Conservation (phyloP, 2,329 filamentous ascomycete genomes). For the Colletotrichum theobromicola region DNA sequence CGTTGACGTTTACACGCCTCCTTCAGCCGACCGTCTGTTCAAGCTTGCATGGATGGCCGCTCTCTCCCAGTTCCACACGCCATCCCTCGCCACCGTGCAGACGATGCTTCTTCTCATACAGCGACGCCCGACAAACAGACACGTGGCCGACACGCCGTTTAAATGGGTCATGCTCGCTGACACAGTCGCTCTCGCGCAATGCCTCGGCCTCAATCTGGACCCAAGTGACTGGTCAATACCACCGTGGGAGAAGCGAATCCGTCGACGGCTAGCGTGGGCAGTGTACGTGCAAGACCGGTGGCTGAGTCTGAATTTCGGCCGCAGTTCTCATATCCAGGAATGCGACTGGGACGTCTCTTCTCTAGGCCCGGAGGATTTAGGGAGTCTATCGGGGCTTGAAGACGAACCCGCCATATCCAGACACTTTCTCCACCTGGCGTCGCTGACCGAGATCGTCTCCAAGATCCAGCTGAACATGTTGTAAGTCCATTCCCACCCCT, state of each 20-base stretch:
- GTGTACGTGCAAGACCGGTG: slow-evolving; percentile 9
- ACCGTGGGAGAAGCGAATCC: neutral
- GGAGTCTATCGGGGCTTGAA: neutral
- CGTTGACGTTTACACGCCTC: neutral
- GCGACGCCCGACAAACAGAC: slow-evolving; percentile 7
- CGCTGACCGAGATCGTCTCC: neutral
- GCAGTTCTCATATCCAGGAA: slow-evolving; percentile 9
- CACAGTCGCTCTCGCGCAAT: slow-evolving; percentile 2
- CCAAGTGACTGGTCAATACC: slow-evolving; percentile 3
- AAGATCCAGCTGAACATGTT: slow-evolving; percentile 11
- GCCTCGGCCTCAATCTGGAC: slow-evolving; percentile 4
- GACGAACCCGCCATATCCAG: neutral
- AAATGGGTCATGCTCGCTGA: slow-evolving; percentile 16
- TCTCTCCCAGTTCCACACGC: neutral
- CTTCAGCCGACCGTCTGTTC: slow-evolving; percentile 3
- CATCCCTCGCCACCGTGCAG: neutral
- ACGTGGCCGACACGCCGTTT: slow-evolving; percentile 14
- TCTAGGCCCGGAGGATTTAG: neutral
- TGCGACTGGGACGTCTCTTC: slow-evolving; percentile 5
- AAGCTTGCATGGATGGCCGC: slow-evolving; percentile 11
- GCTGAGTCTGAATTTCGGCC: slow-evolving; percentile 4
- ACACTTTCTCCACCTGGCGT: slow-evolving; percentile 3
- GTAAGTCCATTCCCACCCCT: neutral
- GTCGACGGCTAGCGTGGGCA: slow-evolving; percentile 4
- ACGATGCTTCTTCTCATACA: slow-evolving; percentile 14